Conservation (phyloP, 495 filamentous ascomycete genomes). For the Xylaria flabelliformis region DNA sequence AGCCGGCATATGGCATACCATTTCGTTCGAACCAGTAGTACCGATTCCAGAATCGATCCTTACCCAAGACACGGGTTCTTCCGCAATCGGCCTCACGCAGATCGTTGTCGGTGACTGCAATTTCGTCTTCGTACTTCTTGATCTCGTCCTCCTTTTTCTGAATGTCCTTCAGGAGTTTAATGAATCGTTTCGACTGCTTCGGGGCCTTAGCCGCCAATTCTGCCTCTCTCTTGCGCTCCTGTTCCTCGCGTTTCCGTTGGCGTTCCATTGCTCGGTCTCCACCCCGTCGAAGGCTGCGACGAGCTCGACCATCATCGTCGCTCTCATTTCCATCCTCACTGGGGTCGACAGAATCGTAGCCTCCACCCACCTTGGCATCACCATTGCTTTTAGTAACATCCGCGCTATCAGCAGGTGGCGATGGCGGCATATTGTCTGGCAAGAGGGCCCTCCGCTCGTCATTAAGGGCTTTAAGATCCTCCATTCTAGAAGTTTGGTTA, state of each 20-base stretch:
- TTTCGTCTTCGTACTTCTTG: constrained; percentile 80
- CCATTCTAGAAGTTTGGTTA: constrained; percentile 61
- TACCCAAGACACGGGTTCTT: constrained; percentile 84
- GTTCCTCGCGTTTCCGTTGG: constrained; percentile 85
- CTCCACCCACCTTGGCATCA: constrained; percentile 69
- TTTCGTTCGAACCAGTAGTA: constrained; percentile 99
- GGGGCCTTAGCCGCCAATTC: constrained; percentile 83
- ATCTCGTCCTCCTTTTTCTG: constrained; percentile 82
- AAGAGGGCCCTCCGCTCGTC: constrained; percentile 87
- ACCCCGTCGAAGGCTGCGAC: constrained; percentile 78
- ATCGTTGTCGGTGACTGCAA: constrained; percentile 84
- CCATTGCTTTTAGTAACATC: constrained; percentile 55
- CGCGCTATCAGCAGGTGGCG: constrained; percentile 58
- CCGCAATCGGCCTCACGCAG: constrained; percentile 92
- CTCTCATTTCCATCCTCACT: constrained; percentile 69
- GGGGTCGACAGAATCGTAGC: constrained; percentile 61
- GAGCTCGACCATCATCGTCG: constrained; percentile 67
- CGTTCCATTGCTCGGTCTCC: constrained; percentile 77
- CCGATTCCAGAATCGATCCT: constrained; percentile 95
- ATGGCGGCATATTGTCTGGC: constrained; percentile 76
- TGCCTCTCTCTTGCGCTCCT: constrained; percentile 77
- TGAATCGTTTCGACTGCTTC: constrained; percentile 84
- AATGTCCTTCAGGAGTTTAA: constrained; percentile 85
- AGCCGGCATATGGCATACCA: constrained; percentile 92
- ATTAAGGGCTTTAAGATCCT: constrained; percentile 81